Conservation (phyloP, 352 stramenopile genomes). For the Achlya hypogyna region DNA sequence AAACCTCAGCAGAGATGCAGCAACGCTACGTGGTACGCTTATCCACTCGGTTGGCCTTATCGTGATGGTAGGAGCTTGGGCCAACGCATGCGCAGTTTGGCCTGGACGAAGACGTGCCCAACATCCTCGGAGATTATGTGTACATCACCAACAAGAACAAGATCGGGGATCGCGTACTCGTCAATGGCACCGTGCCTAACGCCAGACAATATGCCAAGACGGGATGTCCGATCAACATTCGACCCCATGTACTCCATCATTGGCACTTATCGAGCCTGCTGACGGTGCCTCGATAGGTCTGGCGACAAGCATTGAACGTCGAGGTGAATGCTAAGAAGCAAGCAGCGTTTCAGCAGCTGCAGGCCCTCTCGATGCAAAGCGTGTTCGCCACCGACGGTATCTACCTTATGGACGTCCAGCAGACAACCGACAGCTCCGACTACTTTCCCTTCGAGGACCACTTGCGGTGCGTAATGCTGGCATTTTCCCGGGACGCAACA, state of each 20-base stretch:
- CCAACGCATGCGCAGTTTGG: slow-evolving; percentile 47
- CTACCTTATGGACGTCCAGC: slow-evolving; percentile 74
- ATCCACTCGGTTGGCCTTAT: not conserved
- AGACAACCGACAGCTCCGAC: slow-evolving; percentile 60
- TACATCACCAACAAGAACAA: slow-evolving; percentile 58
- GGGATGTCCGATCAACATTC: slow-evolving; percentile 45
- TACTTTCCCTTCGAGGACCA: slow-evolving; percentile 80
- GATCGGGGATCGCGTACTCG: slow-evolving; percentile 51
- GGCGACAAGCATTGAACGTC: slow-evolving; percentile 42
- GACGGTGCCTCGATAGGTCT: slow-evolving; percentile 28
- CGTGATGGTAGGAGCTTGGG: slow-evolving; percentile 32
- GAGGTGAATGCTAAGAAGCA: slow-evolving; percentile 27
- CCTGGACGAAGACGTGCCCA: slow-evolving; percentile 51
- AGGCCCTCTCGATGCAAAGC: slow-evolving; percentile 28
- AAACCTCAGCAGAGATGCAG: slow-evolving; percentile 33
- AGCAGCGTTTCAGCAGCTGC: slow-evolving; percentile 41
- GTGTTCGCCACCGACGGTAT: slow-evolving; percentile 64
- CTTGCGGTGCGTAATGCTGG: slow-evolving; percentile 56
- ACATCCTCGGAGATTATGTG: slow-evolving; percentile 29
- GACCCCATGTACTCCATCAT: slow-evolving; percentile 32
- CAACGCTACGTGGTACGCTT: slow-evolving; percentile 29
- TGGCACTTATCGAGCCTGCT: not conserved
- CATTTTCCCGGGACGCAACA: slow-evolving; percentile 54
- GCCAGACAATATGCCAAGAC: slow-evolving; percentile 71
- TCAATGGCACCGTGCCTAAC: slow-evolving; percentile 56